phyloP scores from a whole-genome alignment of 768 basidiomycete species.

The Pisolithus tinctorius region DNA sequence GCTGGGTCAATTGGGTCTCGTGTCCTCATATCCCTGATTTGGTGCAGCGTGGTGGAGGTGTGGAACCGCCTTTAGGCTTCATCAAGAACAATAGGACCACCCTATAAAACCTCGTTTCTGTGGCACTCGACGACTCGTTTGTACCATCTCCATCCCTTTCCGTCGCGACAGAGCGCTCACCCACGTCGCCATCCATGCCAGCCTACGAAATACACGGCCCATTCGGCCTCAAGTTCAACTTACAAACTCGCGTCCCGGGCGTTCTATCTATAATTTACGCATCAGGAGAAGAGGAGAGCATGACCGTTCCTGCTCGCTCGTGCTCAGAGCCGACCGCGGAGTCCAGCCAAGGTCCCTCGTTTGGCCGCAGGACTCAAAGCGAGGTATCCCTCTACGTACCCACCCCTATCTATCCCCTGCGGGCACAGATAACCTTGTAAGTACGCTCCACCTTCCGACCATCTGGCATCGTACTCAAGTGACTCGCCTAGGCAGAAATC shows the following conservation, averaged over 20 bases:
- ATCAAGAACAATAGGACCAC: too few species aligned
- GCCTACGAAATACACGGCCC: conserved; percentile 17
- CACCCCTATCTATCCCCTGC: conserved; percentile 7
- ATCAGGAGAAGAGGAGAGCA: conserved; percentile 4
- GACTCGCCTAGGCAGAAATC: conserved; percentile 7
- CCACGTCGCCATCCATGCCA: conserved; percentile 11
- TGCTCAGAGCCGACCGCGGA: conserved; percentile 19
- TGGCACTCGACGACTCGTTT: neutral
- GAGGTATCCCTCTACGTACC: conserved; percentile 11
- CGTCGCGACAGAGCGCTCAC: neutral
- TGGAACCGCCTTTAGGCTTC: too few species aligned
- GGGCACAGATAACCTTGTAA: conserved; percentile 22
- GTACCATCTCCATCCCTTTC: neutral
- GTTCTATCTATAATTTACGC: conserved; percentile 6
- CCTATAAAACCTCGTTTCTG: neutral
- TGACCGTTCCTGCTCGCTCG: conserved; percentile 12
- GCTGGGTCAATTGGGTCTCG: too few species aligned
- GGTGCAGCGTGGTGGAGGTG: too few species aligned
- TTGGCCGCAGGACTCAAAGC: conserved; percentile 20
- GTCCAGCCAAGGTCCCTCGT: conserved; percentile 17
- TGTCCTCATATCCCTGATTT: too few species aligned
- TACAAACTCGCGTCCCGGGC: conserved; percentile 10
- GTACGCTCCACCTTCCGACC: neutral
- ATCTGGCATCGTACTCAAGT: neutral
- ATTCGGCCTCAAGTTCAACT: conserved; percentile 13